Percentiles rank a stretch among this genome's conserved stretches.
Conservation (phyloP, 2,329 filamentous ascomycete genomes). For the Trichoderma endophyticum region DNA sequence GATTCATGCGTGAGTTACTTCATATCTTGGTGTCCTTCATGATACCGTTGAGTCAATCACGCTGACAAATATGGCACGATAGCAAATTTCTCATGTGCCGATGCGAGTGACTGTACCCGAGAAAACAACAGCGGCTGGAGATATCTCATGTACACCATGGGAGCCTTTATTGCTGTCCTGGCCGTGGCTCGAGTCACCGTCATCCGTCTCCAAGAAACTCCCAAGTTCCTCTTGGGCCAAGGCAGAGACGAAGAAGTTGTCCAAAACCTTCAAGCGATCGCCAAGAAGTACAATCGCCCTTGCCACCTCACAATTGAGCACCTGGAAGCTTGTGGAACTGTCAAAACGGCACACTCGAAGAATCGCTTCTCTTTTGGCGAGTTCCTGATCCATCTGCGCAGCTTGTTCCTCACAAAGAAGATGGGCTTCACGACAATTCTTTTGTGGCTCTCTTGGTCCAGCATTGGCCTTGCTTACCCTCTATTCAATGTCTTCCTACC, state of each 20-base stretch:
- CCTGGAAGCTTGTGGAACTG: constrained; percentile 38
- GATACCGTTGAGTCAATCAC: background rate
- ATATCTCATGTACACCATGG: constrained; percentile 47
- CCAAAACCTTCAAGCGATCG: constrained; percentile 37
- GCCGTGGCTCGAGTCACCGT: constrained; percentile 53
- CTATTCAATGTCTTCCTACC: constrained; percentile 67
- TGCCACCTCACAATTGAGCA: constrained; percentile 40
- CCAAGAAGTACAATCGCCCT: constrained; percentile 37
- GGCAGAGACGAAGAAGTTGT: constrained; percentile 53
- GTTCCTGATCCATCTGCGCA: constrained; percentile 50
- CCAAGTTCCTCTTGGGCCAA: constrained; percentile 55
- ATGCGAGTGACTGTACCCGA: constrained; percentile 38
- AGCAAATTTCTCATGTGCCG: constrained; percentile 29
- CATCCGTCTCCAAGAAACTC: constrained; percentile 56
- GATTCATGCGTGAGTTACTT: constrained; percentile 35
- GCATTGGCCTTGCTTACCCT: constrained; percentile 65
- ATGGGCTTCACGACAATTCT: constrained; percentile 56
- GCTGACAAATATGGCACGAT: background rate
- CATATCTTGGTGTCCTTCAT: no score
- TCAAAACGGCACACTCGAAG: constrained; percentile 29
- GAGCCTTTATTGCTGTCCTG: constrained; percentile 45
- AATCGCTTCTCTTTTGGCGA: constrained; percentile 25
- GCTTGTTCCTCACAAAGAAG: constrained; percentile 57
- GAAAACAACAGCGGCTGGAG: constrained; percentile 49
- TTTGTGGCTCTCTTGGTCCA: constrained; percentile 63